Evolutionary conservation across 495 filamentous ascomycete species (phyloP).

Genomic region (Xanthoparmelia taractica): DNA sequence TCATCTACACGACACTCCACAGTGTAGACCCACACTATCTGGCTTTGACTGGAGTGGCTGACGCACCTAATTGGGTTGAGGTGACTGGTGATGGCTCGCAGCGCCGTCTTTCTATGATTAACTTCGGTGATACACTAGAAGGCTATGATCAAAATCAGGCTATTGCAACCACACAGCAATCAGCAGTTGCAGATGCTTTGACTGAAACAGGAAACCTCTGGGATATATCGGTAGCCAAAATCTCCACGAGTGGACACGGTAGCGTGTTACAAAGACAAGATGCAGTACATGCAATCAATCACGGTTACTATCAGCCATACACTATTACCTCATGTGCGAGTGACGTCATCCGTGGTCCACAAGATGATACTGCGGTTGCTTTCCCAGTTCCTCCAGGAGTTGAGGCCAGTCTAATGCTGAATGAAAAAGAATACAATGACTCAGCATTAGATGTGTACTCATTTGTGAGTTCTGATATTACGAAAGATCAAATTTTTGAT

Average conservation of each 20-base stretch:
- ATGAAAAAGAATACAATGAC: neutral
- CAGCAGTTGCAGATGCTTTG: slow-evolving; percentile 17
- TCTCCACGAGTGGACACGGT: slow-evolving; percentile 8
- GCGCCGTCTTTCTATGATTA: neutral
- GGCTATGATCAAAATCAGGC: neutral
- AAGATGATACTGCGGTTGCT: slow-evolving; percentile 3
- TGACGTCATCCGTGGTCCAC: neutral
- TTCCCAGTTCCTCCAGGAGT: neutral
- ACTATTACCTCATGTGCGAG: neutral
- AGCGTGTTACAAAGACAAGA: neutral
- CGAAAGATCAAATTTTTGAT: neutral
- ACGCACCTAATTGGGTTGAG: neutral
- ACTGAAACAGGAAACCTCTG: slow-evolving; percentile 9
- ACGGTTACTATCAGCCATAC: slow-evolving; percentile 11
- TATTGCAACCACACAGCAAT: slow-evolving; percentile 3
- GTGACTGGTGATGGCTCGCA: neutral
- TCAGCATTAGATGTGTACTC: neutral
- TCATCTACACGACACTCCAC: neutral
- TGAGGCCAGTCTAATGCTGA: neutral
- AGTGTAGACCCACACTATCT: neutral
- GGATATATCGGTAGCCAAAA: neutral
- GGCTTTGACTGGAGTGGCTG: neutral
- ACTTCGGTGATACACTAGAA: neutral
- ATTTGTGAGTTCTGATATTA: neutral
- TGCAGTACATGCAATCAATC: neutral